Evolutionary conservation across 2,329 filamentous ascomycete species (phyloP).

Genomic region (Aspergillus sp.): DNA sequence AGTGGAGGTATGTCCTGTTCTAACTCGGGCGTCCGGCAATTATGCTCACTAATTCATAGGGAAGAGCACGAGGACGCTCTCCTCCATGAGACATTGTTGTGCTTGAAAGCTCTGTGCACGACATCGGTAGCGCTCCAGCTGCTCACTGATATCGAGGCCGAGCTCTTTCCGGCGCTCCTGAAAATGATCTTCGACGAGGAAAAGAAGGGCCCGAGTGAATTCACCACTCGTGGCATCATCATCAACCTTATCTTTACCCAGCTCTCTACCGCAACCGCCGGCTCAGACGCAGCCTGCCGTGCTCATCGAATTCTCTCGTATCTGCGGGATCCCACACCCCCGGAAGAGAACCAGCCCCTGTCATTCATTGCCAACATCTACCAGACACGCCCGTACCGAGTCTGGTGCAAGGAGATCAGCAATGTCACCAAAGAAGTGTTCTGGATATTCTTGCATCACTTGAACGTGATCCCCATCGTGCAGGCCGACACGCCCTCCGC

Average conservation of each 20-base stretch:
- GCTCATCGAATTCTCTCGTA: slow-evolving; percentile 75
- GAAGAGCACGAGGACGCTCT: slow-evolving; percentile 95
- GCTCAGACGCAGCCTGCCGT: slow-evolving; percentile 62
- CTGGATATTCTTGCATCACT: slow-evolving; percentile 96
- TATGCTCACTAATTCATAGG: slow-evolving; percentile 47
- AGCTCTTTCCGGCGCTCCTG: slow-evolving; percentile 81
- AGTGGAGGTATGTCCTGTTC: slow-evolving; percentile 73
- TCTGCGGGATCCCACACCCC: slow-evolving; percentile 74
- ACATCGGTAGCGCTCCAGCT: slow-evolving; percentile 82
- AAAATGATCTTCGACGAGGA: slow-evolving; percentile 96
- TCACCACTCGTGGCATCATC: slow-evolving; percentile 87
- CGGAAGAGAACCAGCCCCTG: slow-evolving; percentile 73
- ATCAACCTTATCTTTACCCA: slow-evolving; percentile 87
- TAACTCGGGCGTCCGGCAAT: not conserved
- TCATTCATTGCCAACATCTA: slow-evolving; percentile 90
- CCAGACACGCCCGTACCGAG: slow-evolving; percentile 79
- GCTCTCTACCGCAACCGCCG: slow-evolving; percentile 65
- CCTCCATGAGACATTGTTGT: slow-evolving; percentile 87
- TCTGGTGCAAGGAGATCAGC: slow-evolving; percentile 90
- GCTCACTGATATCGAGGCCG: slow-evolving; percentile 73
- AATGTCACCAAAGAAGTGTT: slow-evolving; percentile 98
- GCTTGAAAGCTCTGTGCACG: slow-evolving; percentile 90
- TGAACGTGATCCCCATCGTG: slow-evolving; percentile 72
- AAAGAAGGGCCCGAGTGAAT: slow-evolving; percentile 95
- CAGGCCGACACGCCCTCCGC: slow-evolving; percentile 34